A percentile compares a stretch with the other conserved stretches of the same genome.
These are phyloP conservation scores for Populus trichocarpa DNA, from an alignment of 441 rosid genomes.

Conservation along the genomic window DNA sequence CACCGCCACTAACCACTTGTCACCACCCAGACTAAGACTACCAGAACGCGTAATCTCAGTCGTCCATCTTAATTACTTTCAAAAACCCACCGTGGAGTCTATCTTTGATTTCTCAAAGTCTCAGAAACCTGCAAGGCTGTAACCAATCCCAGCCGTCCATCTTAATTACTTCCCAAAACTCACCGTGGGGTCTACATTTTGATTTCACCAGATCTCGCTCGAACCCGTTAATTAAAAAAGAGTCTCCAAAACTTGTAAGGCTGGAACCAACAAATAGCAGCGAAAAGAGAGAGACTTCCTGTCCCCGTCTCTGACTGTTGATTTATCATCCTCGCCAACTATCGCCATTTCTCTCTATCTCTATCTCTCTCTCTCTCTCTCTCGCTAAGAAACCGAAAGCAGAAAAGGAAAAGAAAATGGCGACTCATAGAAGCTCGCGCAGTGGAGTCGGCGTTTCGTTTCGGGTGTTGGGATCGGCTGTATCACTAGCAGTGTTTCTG, in stretches of 20 bases:
- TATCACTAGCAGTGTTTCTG: slow-evolving; percentile 41
- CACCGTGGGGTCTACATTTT: not conserved
- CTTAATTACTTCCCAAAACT: not conserved
- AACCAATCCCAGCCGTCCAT: not conserved
- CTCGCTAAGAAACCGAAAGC: not conserved
- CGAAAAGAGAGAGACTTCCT: not conserved
- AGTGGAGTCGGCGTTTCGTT: slow-evolving; percentile 31
- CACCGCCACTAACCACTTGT: not conserved
- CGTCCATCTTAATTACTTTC: not conserved
- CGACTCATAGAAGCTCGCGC: slow-evolving; percentile 44
- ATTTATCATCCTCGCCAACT: not conserved
- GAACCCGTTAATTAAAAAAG: not conserved
- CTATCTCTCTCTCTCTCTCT: too few species aligned
- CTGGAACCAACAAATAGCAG: not conserved
- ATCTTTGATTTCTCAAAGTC: not conserved
- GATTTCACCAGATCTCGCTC: not conserved
- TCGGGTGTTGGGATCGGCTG: slow-evolving; percentile 42
- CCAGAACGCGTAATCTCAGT: not conserved
- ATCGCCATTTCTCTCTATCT: not conserved
- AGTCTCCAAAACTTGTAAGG: not conserved
- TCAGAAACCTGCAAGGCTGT: not conserved
- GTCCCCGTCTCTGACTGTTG: not conserved
- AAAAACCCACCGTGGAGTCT: not conserved
- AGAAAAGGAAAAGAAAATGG: slow-evolving; percentile 32
- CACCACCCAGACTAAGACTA: not conserved